A percentile compares a stretch with the other conserved stretches of the same genome.
Conservation (phyloP, 2,329 filamentous ascomycete genomes). For the Talaromyces sp. region DNA sequence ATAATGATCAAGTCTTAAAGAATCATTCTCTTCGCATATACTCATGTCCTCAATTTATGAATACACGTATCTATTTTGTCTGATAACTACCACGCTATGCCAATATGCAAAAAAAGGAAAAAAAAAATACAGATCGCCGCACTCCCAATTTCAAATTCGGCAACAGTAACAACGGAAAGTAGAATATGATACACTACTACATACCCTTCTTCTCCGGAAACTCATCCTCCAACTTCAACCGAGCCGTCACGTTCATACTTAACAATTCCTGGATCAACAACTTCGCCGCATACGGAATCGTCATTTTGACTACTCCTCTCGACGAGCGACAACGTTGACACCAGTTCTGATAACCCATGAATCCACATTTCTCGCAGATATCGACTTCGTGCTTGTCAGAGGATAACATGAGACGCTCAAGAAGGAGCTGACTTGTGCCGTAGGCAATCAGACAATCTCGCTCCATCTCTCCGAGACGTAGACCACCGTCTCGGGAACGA, state of each 20-base stretch:
- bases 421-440: conserved; percentile 83
- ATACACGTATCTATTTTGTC: neutral
- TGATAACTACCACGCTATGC: conserved; percentile 17
- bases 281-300: conserved; percentile 96
- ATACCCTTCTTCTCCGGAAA: conserved; percentile 60
- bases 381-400: conserved; percentile 89
- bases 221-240: conserved; percentile 86
- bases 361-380: conserved; percentile 87
- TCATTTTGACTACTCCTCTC: conserved; percentile 82
- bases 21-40: neutral
- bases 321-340: conserved; percentile 90
- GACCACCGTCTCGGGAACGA: conserved; percentile 83
- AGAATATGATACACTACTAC: conserved; percentile 23
- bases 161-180: neutral
- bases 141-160: neutral
- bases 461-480: conserved; percentile 97
- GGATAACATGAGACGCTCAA: conserved; percentile 91
- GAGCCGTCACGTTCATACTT: conserved; percentile 97
- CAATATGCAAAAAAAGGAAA: conserved; percentile 8
- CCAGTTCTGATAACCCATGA: conserved; percentile 94
- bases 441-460: conserved; percentile 97
- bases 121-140: neutral
- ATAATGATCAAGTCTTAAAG: neutral
- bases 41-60: neutral
- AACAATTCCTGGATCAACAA: conserved; percentile 91